phyloP scores from a whole-genome alignment of 75 land plant species.

The Larix kaempferi region DNA sequence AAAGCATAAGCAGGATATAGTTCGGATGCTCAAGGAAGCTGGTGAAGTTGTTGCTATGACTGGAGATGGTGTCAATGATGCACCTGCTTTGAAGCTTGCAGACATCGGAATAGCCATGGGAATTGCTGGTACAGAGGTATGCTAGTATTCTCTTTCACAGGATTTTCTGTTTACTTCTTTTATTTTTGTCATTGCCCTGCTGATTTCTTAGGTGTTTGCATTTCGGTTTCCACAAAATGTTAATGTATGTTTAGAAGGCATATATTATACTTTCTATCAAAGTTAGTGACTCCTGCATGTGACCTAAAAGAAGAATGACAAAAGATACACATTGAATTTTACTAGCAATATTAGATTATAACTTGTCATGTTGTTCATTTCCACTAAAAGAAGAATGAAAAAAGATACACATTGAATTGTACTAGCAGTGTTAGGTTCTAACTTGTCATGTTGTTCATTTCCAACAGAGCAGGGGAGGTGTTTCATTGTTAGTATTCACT shows the following conservation, averaged over 20 bases:
- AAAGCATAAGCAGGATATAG: conserved; percentile 89
- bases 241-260: too few species aligned
- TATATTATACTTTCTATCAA: not conserved
- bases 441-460: too few species aligned
- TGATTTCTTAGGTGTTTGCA: too few species aligned
- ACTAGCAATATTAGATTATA: not conserved
- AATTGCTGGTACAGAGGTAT: conserved; percentile 88
- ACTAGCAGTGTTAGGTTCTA: not conserved
- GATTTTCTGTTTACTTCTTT: not conserved
- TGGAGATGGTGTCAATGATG: conserved; percentile 98
- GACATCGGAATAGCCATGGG: conserved; percentile 97
- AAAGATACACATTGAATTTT: not conserved
- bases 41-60: conserved; percentile 97
- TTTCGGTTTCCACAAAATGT: too few species aligned
- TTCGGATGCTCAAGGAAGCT: conserved; percentile 73
- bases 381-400: not conserved
- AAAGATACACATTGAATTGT: not conserved
- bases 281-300: not conserved
- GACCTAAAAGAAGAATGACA: not conserved
- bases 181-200: not conserved
- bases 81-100: conserved; percentile 88
- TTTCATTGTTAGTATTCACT: too few species aligned
- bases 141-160: not conserved
- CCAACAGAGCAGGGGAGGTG: too few species aligned
- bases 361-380: too few species aligned